Percentiles rank a stretch among this genome's conserved stretches.
Evolutionary conservation across 2,329 filamentous ascomycete genomes (phyloP).

Genomic region (Beauveria sp.): DNA sequence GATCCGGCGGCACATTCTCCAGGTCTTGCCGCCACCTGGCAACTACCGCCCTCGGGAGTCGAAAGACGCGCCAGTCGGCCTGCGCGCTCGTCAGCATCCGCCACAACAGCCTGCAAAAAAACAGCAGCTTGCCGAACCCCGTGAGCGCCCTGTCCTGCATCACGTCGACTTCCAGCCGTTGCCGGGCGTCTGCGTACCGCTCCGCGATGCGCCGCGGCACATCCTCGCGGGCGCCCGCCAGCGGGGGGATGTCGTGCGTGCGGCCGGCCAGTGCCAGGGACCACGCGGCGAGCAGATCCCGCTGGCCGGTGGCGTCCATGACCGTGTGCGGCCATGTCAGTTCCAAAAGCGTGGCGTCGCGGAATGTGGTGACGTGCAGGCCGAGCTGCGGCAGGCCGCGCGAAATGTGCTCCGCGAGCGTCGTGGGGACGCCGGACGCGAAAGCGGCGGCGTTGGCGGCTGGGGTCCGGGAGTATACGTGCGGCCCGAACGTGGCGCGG

Average conservation of each 20-base stretch:
- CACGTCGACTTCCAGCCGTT: background rate
- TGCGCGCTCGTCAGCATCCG: background rate
- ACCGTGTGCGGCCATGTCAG: conserved; percentile 37
- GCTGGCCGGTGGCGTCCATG: conserved; percentile 35
- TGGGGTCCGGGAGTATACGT: background rate
- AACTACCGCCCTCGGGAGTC: background rate
- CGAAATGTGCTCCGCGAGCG: background rate
- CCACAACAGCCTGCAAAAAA: background rate
- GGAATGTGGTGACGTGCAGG: conserved; percentile 22
- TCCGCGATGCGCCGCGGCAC: background rate
- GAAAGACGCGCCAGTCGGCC: background rate
- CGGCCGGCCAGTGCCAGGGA: conserved; percentile 32
- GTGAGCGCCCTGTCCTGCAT: background rate
- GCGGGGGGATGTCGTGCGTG: conserved; percentile 30
- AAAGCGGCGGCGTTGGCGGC: background rate
- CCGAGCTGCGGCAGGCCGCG: background rate
- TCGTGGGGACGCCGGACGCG: background rate
- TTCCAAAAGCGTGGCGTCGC: conserved; percentile 37
- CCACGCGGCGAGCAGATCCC: conserved; percentile 36
- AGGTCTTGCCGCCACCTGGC: background rate
- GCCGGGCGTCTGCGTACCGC: background rate
- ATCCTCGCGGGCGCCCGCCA: background rate
- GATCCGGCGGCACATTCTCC: conserved; percentile 15
- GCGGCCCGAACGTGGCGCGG: background rate
- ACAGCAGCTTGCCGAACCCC: background rate